These are phyloP conservation scores for Jamesozyma jinghongensis DNA, from an alignment of 805 yeast species.

Conservation along the genomic window DNA sequence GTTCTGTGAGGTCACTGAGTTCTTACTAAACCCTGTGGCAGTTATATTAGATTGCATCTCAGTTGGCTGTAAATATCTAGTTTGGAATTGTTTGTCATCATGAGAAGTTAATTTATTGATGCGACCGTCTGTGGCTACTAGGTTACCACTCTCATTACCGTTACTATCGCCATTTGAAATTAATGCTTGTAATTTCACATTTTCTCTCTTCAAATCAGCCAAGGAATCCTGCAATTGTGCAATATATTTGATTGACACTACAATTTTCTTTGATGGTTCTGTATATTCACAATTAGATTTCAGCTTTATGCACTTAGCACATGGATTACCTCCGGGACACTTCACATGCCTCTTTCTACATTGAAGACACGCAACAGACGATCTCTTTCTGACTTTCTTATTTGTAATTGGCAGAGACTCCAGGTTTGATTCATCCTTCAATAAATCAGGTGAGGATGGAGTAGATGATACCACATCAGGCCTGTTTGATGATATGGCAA, in stretches of 20 bases:
- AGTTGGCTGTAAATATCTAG: not conserved
- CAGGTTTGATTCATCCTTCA: no score
- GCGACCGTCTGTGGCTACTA: not conserved
- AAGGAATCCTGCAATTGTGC: constrained; percentile 61
- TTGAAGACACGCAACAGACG: constrained; percentile 42
- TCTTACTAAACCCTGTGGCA: not conserved
- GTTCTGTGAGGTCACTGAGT: no score
- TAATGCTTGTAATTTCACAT: constrained; percentile 42
- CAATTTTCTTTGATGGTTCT: constrained; percentile 63
- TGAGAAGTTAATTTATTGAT: not conserved
- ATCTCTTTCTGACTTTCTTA: constrained; percentile 10
- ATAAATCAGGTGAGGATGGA: not conserved
- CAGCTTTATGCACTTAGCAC: constrained; percentile 50
- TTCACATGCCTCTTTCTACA: constrained; percentile 66
- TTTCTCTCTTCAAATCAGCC: constrained; percentile 55
- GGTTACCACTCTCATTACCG: not conserved
- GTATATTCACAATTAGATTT: constrained; percentile 57
- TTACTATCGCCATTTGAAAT: not conserved
- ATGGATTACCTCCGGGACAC: constrained; percentile 73
- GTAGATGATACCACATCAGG: not conserved
- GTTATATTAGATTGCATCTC: not conserved
- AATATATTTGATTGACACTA: constrained; percentile 62
- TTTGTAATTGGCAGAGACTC: no score
- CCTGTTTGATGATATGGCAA: not conserved
- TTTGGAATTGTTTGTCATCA: not conserved